These are phyloP conservation scores for Trichoderma koningiopsis DNA, from an alignment of 2,329 filamentous ascomycete species.

Conservation along the genomic window DNA sequence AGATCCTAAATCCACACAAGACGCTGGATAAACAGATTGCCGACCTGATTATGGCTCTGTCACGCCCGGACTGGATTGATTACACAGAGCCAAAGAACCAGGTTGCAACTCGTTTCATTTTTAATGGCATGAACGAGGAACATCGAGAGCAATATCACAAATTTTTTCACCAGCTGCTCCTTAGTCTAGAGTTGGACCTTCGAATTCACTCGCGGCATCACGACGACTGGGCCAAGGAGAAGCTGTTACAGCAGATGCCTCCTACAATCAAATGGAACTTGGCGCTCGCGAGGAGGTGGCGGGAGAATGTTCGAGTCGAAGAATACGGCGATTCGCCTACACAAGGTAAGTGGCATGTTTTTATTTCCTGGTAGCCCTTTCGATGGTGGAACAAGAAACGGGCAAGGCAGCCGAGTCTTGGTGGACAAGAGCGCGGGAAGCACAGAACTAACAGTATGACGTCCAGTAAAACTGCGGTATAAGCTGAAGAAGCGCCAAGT, in stretches of 20 bases:
- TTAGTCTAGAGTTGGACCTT: conserved; percentile 71
- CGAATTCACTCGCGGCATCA: conserved; percentile 67
- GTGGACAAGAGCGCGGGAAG: neutral
- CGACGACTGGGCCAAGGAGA: conserved; percentile 64
- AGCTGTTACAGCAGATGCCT: conserved; percentile 65
- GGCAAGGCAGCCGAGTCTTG: neutral
- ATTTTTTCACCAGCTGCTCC: conserved; percentile 77
- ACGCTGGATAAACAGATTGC: conserved; percentile 71
- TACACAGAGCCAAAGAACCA: conserved; percentile 71
- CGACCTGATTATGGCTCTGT: conserved; percentile 70
- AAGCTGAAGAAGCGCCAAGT: conserved; percentile 68
- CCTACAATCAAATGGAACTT: conserved; percentile 73
- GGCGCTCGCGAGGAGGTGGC: conserved; percentile 73
- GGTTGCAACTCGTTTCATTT: conserved; percentile 72
- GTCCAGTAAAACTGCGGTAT: conserved; percentile 61
- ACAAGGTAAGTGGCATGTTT: conserved; percentile 45
- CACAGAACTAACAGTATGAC: neutral
- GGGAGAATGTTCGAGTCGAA: conserved; percentile 68
- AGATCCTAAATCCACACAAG: conserved; percentile 60
- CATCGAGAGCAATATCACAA: conserved; percentile 61
- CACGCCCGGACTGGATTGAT: conserved; percentile 72
- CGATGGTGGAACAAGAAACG: neutral
- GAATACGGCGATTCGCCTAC: conserved; percentile 57
- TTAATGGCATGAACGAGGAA: conserved; percentile 57
- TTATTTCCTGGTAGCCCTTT: neutral